Evolutionary conservation across 306 rosid species (phyloP).

Genomic region (Senna siamea): DNA sequence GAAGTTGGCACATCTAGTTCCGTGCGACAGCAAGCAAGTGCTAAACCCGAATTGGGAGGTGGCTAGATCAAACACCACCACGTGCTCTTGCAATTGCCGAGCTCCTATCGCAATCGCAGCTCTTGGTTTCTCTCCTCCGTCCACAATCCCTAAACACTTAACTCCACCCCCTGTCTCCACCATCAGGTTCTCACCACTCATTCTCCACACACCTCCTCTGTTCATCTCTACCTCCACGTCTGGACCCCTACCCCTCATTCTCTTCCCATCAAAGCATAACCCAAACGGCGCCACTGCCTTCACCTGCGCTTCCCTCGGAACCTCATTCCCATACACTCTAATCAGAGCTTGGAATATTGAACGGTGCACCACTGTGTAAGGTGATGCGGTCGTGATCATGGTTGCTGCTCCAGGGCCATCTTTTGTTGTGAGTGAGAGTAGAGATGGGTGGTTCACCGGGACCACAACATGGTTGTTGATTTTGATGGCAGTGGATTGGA

Average conservation of each 20-base stretch:
- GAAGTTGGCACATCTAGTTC: slow-evolving; percentile 52
- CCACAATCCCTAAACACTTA: slow-evolving; percentile 52
- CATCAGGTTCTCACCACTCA: slow-evolving; percentile 47
- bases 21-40: slow-evolving; percentile 30
- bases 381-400: slow-evolving; percentile 50
- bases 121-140: slow-evolving; percentile 48
- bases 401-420: slow-evolving; percentile 37
- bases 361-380: slow-evolving; percentile 49
- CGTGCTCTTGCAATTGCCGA: slow-evolving; percentile 50
- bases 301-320: slow-evolving; percentile 32
- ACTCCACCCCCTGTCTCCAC: slow-evolving; percentile 45
- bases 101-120: slow-evolving; percentile 48
- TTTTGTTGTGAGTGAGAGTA: not conserved
- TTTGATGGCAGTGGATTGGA: slow-evolving; percentile 42
- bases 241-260: slow-evolving; percentile 11
- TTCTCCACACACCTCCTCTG: slow-evolving; percentile 52
- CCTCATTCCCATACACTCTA: slow-evolving; percentile 32
- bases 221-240: slow-evolving; percentile 48
- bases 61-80: slow-evolving; percentile 50
- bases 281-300: slow-evolving; percentile 54
- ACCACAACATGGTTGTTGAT: slow-evolving; percentile 43
- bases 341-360: slow-evolving; percentile 38
- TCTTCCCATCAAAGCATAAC: slow-evolving; percentile 45
- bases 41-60: slow-evolving; percentile 56
- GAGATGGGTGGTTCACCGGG: slow-evolving; percentile 4